Evolutionary conservation across 805 yeast species (phyloP), one percentile per base, ranked within the genome.

Genomic region (Lipomyces yamanashiensis): DNA sequence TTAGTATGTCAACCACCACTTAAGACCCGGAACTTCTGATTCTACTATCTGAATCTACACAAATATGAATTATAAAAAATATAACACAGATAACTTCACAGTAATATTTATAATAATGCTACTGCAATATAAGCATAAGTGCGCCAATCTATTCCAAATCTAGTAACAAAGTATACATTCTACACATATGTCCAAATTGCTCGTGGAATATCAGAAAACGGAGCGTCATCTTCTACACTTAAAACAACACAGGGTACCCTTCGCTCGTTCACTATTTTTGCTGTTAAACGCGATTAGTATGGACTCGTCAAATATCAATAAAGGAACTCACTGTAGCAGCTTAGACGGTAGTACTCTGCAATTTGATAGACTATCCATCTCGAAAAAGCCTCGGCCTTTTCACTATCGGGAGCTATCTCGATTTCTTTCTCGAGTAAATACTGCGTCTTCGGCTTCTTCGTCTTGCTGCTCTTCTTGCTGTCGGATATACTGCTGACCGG

Each of bases 331-430:
- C 68, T 57, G 59, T 66, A 66, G 48, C 69, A 66, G 10, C 41
- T 33, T 9, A 63, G 33, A 2, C 55, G 52, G 28, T 66, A 66
- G 33, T 66, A 63, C 37, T 54, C 65, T 15, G 69, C 69, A 41
- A 66, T 56, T 55, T 66, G 68, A 21, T 63, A 64, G 12, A 64
- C 67, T n/a, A 59, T 49, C 69, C 69, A 66, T 13, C 69, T 52
- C 9, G 58, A 54, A 49, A 66, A 66, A 2, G 67, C 34, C 36
- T 66, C 69, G 6, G 69, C 67, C 23, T 58, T 52, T 1, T 54
- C 64, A 8, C 60, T 59, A 33, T 64, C 69, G 6, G 62, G 60
- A 15, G 40, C 58, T 12, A 66, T 54, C 13, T 48, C 58, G 36
- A 66, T 59, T 34, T 59, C 62, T 52, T 58, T 56, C 45, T 66